Base-by-base conservation (phyloP, 2,329 filamentous ascomycete genomes). In the Alternaria sp. region DNA sequence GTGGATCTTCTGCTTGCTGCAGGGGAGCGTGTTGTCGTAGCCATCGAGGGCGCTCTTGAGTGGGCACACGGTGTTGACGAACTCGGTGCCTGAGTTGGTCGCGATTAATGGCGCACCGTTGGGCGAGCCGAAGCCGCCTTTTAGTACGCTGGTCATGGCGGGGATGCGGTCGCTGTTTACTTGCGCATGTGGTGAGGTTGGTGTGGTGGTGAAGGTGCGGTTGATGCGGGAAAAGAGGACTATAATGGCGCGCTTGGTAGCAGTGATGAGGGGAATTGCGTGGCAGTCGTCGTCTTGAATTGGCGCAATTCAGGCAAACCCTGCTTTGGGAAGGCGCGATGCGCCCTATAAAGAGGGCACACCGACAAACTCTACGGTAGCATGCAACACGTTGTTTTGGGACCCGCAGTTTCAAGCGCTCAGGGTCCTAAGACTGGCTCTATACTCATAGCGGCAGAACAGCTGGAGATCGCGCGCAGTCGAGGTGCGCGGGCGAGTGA, bases 1-100 rank as follows among this genome's bases (percentile, higher is more conserved):
- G 44, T 62, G 43, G 28, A 68, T 67, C 10, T 71, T 58, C 67
- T 83, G 81, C 58, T 75, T 61, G 61, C 73, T 67, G 68, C 69
- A 74, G 11, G 73, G 75, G 54, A 69, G 68, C 4, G 74, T 73
- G 56, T 72, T 80, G 68, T 81, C 74, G 68, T 81, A 83, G 60
- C 72, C 71, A 43, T 76, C 67, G 36, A 82, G 67, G 19, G 74
- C 71, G 26, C 68, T 65, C 25, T 76, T 73, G 9, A 79, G 79
- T 17, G 81, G 79, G 5, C 74, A 67, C 10, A 80, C 71, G 59
- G 79, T 75, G 46, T 76, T 73, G 61, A 81, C 73, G 67, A 82
- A 83, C 64, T 81, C 76, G 51, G 80, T 80, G 61, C 75, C 77
- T n/a, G 68, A 59, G 52, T 70, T 72, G 54, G 59, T 25, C 60